Evolutionary conservation across 192 early-diverging fungal species (phyloP), one percentile per base, ranked within the genome.

Genomic region (Radiomyces spectabilis): DNA sequence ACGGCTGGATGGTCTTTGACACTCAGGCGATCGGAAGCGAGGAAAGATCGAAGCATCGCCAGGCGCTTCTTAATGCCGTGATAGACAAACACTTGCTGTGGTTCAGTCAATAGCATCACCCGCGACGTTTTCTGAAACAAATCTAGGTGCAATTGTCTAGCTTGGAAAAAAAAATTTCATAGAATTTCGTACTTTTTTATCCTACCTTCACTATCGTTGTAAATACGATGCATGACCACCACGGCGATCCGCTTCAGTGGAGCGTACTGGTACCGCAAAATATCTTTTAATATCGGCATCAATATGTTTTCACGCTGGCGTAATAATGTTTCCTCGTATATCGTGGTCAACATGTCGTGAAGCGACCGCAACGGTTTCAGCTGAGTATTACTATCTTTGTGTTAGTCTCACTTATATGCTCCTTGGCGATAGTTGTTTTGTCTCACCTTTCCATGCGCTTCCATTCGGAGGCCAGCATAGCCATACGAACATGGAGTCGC

Each of bases 201-300:
- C 29, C 24, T 58, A 59, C 57, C 57, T 51, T 59, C 57, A 32
- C 32, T 41, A 30, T 59, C 57, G 35, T 51, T 24, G 30, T 59
- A 59, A 13, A 59, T 51, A 12, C 57, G 29, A 48, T 59, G 57
- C 57, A 59, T 59, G 9, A 59, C 57, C 13, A 48, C 38, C 19
- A 59, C 57, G 12, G 44, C 48, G 8, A 59, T 41, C 10, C 39
- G 34, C 51, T 59, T 59, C 15, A 59, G 47, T 32, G 57, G 57
- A 3, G 57, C 47, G 33, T 59, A 59, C 33, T 59, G 47, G 27
- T 59, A 59, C 29, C 42, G 39, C 9, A 59, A 39, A 18, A 59
- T 59, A 41, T 59, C 57, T 43, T 59, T 50, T 18, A 59, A 39
- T 19, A 59, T 59, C 5, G 57, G 57, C 57, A 59, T 59, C 27